phyloP scores from a whole-genome alignment of 108 stramenopile genomes.

The Pseudonitzschia delicatissima region DNA sequence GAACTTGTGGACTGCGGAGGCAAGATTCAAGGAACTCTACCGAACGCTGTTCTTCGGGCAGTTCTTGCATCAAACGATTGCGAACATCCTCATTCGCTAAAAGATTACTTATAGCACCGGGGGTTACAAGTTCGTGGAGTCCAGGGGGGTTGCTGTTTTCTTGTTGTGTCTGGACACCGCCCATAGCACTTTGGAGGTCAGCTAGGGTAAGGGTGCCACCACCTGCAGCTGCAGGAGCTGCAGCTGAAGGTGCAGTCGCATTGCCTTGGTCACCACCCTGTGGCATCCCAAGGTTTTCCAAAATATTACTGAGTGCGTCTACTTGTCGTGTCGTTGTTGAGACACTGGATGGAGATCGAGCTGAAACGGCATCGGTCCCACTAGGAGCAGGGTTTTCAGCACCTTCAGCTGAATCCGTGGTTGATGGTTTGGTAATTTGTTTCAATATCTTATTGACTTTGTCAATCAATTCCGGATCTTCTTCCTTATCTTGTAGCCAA shows the following conservation, averaged over 20 bases:
- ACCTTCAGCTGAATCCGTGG: conserved; percentile 9
- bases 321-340: conserved; percentile 57
- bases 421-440: conserved; percentile 28
- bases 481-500: conserved; percentile 77
- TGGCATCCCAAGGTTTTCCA: conserved; percentile 84
- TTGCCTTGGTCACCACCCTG: conserved; percentile 36
- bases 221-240: conserved; percentile 18
- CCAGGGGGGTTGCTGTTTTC: conserved; percentile 40
- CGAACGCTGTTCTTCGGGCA: conserved; percentile 70
- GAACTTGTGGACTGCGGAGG: conserved; percentile 68
- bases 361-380: conserved; percentile 39
- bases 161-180: conserved; percentile 37
- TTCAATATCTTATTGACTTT: conserved; percentile 69
- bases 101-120: conserved; percentile 37
- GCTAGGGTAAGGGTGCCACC: conserved; percentile 59
- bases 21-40: conserved; percentile 60
- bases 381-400: conserved; percentile 24
- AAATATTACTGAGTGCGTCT: conserved; percentile 76
- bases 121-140: conserved; percentile 60
- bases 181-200: conserved; percentile 81
- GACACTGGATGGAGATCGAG: conserved; percentile 32
- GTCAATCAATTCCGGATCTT: conserved; percentile 51
- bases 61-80: conserved; percentile 53
- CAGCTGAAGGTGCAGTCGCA: conserved; percentile 10
- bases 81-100: conserved; percentile 51